Base-by-base conservation (phyloP, 768 basidiomycete species). In the Gymnopilus junonius region DNA sequence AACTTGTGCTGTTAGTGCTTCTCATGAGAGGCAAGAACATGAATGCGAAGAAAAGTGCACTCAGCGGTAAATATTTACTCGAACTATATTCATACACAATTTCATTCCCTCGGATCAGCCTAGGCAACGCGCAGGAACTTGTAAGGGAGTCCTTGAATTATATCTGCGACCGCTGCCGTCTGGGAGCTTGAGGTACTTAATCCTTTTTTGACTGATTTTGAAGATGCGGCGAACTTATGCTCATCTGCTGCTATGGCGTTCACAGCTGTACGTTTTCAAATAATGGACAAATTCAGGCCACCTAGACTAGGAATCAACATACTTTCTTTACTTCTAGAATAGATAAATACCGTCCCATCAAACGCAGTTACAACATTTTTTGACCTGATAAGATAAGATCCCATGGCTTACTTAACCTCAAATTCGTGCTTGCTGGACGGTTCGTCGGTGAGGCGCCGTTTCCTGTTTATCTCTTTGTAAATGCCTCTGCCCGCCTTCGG, bases 1-100 rank as follows among this genome's bases (percentile, higher is more conserved):
- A 27, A 63, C 66, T 7, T 87, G 86, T 59, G 73, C 69, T 8
- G 69, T 77, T 58, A 87, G 86, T 62, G 21, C 15, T 2, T n/a
- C 59, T n/a, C 70, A 71, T 40, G 37, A 55, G 17, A 27, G 29
- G 23, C 45, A 46, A 6, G 32, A 31, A 15, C 65, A 66, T 14
- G 17, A 29, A 5, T 69, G 67, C 40, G 20, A 3, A 5, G 20
- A 58, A 4, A 50, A 29, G 1, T 71, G 67, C 39, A 12, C 34
- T 5, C 66, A 65, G 51, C 48, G 50, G 70, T 64, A 14, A 42
- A 32, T 6, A 11, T 51, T 15, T 50, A 17, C 20, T 17, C 25
- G 11, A 27, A 27, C 21, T 27, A n/a, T n/a, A 25, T 4, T 15
- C 35, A 3, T 27, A 14, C 35, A 17, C 17, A 15, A 29, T 20